phyloP scores from a whole-genome alignment of 257 asterid species.

The Capsicum baccatum region DNA sequence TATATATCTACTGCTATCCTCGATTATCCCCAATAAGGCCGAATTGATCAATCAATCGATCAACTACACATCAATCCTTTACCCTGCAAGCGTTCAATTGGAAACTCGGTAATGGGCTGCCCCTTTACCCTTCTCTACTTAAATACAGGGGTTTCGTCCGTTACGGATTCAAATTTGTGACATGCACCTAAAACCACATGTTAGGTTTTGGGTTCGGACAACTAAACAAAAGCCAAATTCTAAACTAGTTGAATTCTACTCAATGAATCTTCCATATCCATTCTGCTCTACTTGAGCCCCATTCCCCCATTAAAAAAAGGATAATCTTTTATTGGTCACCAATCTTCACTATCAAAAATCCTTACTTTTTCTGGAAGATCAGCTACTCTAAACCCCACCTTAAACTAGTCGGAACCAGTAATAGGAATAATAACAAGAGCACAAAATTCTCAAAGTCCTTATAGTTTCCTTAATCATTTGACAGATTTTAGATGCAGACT shows the following conservation, averaged over 20 bases:
- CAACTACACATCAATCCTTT: neutral
- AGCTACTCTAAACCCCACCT: too few relatives aligned
- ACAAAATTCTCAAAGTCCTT: too few relatives aligned
- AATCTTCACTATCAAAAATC: neutral
- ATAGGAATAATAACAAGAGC: too few relatives aligned
- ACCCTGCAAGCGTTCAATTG: neutral
- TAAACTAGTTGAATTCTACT: conserved; percentile 14
- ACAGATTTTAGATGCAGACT: too few relatives aligned
- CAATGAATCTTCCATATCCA: neutral
- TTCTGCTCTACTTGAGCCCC: neutral
- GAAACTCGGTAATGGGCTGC: neutral
- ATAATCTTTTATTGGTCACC: neutral
- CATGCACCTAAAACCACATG: neutral
- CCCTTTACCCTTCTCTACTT: neutral
- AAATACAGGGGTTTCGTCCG: neutral
- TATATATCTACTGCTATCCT: neutral
- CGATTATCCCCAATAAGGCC: conserved; percentile 3
- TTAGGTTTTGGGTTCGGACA: neutral
- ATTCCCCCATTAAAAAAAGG: neutral
- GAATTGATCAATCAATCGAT: neutral
- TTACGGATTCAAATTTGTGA: neutral
- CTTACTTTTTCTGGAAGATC: neutral
- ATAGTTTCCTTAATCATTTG: too few relatives aligned
- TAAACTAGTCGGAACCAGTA: too few relatives aligned
- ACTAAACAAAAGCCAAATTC: neutral